Percentiles rank a stretch among this genome's conserved stretches.
Conservation (phyloP, 805 yeast genomes). For the Metschnikowia kofuensis region DNA sequence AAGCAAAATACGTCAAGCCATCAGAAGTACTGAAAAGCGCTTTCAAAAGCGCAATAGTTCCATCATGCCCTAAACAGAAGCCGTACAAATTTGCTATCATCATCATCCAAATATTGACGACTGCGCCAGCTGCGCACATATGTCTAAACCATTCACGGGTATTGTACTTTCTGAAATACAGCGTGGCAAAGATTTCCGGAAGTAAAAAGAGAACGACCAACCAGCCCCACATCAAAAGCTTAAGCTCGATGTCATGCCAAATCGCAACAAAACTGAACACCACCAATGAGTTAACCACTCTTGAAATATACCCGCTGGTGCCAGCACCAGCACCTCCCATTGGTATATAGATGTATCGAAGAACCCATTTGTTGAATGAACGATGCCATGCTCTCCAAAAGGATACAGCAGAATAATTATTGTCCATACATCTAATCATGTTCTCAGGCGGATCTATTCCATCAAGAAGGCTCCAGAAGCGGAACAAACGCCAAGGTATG, state of each 20-base stretch:
- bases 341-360: constrained; percentile 86
- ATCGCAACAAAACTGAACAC: constrained; percentile 95
- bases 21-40: constrained; percentile 70
- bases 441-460: constrained; percentile 96
- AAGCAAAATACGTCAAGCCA: constrained; percentile 63
- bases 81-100: constrained; percentile 95
- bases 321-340: constrained; percentile 79
- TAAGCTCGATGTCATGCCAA: constrained; percentile 96
- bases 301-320: constrained; percentile 32
- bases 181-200: constrained; percentile 76
- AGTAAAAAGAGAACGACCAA: constrained; percentile 77
- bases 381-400: constrained; percentile 99
- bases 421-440: constrained; percentile 94
- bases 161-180: constrained; percentile 38
- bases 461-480: constrained; percentile 91
- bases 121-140: constrained; percentile 84
- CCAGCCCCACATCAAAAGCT: constrained; percentile 94
- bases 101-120: constrained; percentile 93
- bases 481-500: constrained; percentile 93
- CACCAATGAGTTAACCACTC: constrained; percentile 73
- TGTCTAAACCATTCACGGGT: constrained; percentile 70
- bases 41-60: constrained; percentile 59
- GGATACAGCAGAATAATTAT: constrained; percentile 88
- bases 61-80: constrained; percentile 89
- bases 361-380: constrained; percentile 85